Evolutionary conservation across 805 yeast genomes (phyloP).

Genomic region (Torulaspora indica): DNA sequence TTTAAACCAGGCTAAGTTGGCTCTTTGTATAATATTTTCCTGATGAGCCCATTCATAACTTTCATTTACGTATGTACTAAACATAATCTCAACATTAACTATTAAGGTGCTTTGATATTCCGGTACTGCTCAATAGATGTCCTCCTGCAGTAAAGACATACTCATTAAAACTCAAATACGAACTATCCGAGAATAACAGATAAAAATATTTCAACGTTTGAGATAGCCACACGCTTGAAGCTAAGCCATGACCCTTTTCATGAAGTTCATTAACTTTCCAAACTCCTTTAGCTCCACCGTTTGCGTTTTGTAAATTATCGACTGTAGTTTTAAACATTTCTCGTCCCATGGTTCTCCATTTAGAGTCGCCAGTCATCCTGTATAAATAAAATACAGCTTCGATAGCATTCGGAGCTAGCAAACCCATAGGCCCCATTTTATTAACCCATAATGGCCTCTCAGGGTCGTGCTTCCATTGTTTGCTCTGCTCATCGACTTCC

Average conservation of each 20-base stretch:
- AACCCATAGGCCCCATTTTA: constrained; percentile 36
- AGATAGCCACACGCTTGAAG: constrained; percentile 53
- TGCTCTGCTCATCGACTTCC: constrained; percentile 12
- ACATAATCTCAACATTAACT: constrained; percentile 15
- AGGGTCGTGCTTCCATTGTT: constrained; percentile 29
- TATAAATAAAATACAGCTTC: constrained; percentile 57
- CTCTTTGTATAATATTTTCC: constrained; percentile 4
- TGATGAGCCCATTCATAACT: constrained; percentile 5
- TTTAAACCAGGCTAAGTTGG: neutral
- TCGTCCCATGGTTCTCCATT: constrained; percentile 55
- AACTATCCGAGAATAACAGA: constrained; percentile 44
- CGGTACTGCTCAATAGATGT: constrained; percentile 46
- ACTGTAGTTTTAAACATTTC: constrained; percentile 42
- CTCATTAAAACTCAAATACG: constrained; percentile 45
- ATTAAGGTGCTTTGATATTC: neutral
- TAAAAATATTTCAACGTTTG: constrained; percentile 57
- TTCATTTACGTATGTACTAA: constrained; percentile 7
- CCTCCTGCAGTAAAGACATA: constrained; percentile 60
- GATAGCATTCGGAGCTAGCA: constrained; percentile 57
- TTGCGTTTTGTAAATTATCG: constrained; percentile 26
- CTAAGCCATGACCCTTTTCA: constrained; percentile 29
- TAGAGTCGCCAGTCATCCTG: constrained; percentile 54
- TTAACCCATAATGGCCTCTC: constrained; percentile 36
- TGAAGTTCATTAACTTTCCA: constrained; percentile 36
- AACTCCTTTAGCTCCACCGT: constrained; percentile 40